phyloP scores from a whole-genome alignment of 2,329 filamentous ascomycete genomes.

The Botrytis aclada region DNA sequence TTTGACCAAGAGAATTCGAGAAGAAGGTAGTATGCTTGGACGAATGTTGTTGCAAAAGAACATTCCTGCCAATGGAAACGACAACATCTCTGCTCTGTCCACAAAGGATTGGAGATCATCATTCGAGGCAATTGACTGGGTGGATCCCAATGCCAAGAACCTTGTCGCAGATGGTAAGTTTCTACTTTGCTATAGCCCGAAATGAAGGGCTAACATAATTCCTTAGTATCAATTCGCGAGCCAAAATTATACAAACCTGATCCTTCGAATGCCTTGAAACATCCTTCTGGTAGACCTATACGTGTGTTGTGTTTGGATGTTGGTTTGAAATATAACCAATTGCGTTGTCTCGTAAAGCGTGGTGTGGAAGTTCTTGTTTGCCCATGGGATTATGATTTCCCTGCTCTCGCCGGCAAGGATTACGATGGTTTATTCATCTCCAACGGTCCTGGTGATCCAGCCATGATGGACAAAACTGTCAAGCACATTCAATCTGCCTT shows the following conservation, averaged over 20 bases:
- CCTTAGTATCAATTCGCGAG: conserved; percentile 78
- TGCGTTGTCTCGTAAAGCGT: conserved; percentile 85
- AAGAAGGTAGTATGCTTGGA: conserved; percentile 95
- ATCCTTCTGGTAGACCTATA: conserved; percentile 82
- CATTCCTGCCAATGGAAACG: conserved; percentile 45
- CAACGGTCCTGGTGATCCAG: conserved; percentile 94
- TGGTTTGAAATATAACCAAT: conserved; percentile 97
- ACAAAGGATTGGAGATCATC: conserved; percentile 46
- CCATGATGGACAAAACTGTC: conserved; percentile 76
- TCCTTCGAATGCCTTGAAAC: conserved; percentile 68
- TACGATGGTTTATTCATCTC: conserved; percentile 98
- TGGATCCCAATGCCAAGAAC: conserved; percentile 88
- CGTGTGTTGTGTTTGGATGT: conserved; percentile 93
- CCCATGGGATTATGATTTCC: conserved; percentile 94
- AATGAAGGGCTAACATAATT: conserved; percentile 41
- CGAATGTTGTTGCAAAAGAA: conserved; percentile 75
- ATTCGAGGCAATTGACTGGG: conserved; percentile 84
- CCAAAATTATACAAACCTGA: conserved; percentile 83
- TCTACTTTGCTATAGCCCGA: conserved; percentile 24
- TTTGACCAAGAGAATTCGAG: conserved; percentile 88
- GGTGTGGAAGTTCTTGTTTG: conserved; percentile 93
- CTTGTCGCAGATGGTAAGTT: conserved; percentile 88
- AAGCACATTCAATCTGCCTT: conserved; percentile 75
- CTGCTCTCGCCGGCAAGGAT: conserved; percentile 68
- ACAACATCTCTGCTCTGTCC: conserved; percentile 41